Conservation (phyloP, 495 filamentous ascomycete species). For the Glonium stellatum region DNA sequence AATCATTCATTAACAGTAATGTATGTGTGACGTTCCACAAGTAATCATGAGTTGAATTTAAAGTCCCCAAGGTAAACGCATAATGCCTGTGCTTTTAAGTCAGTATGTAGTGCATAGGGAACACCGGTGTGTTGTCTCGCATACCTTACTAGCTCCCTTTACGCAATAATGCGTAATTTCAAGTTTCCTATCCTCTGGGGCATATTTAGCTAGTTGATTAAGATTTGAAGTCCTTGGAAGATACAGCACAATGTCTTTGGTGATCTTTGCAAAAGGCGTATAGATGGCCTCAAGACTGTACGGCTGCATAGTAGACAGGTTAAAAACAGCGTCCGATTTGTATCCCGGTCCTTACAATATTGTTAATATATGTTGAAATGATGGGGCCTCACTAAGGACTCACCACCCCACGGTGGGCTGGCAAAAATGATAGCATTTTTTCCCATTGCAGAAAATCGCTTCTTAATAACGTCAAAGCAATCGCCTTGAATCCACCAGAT, state of each 20-base stretch:
- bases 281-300: conserved; percentile 64
- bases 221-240: conserved; percentile 86
- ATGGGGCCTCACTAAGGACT: conserved; percentile 13
- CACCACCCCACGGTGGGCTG: conserved; percentile 92
- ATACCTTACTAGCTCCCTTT: conserved; percentile 76
- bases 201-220: conserved; percentile 65
- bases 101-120: conserved; percentile 6
- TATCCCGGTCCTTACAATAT: conserved; percentile 62
- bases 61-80: conserved; percentile 51
- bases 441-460: conserved; percentile 14
- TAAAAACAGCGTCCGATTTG: conserved; percentile 66
- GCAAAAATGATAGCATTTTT: conserved; percentile 65
- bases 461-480: conserved; percentile 57
- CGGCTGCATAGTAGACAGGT: conserved; percentile 80
- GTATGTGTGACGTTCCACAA: too few species aligned
- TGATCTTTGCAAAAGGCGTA: conserved; percentile 47
- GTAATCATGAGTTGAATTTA: conserved; percentile 6
- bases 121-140: not conserved
- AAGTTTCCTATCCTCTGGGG: conserved; percentile 47
- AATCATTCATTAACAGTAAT: too few species aligned
- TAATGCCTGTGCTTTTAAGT: conserved; percentile 35
- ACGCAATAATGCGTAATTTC: conserved; percentile 88
- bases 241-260: conserved; percentile 60
- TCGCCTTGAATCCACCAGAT: conserved; percentile 84
- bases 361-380: not conserved